A percentile compares a stretch with the other conserved stretches of the same genome.
These are phyloP conservation scores for Gliomastix tumulicola DNA, from an alignment of 2,329 filamentous ascomycete species.

Conservation along the genomic window DNA sequence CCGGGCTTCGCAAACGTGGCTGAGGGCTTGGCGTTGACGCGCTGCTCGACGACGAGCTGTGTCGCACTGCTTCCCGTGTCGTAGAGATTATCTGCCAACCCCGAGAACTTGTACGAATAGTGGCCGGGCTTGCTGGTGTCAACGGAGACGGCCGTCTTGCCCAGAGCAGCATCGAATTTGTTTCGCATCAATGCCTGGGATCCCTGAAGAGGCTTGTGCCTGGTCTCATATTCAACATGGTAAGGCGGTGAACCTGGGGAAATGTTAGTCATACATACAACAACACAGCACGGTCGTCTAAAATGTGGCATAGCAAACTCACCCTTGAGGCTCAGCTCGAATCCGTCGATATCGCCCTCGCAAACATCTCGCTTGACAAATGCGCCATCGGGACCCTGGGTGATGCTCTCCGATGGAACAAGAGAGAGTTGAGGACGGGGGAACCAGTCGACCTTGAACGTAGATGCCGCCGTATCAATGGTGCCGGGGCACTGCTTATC, in stretches of 20 bases:
- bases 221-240: slow-evolving; percentile 73
- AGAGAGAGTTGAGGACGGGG: slow-evolving; percentile 67
- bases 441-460: slow-evolving; percentile 81
- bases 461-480: slow-evolving; percentile 65
- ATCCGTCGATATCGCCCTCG: slow-evolving; percentile 86
- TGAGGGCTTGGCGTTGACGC: slow-evolving; percentile 74
- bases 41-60: slow-evolving; percentile 69
- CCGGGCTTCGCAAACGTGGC: slow-evolving; percentile 80
- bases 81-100: slow-evolving; percentile 82
- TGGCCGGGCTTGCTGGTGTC: slow-evolving; percentile 77
- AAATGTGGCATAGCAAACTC: slow-evolving; percentile 22
- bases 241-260: slow-evolving; percentile 67
- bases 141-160: slow-evolving; percentile 72
- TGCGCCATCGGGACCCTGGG: slow-evolving; percentile 37
- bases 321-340: slow-evolving; percentile 76
- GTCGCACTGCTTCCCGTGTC: slow-evolving; percentile 62
- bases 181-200: slow-evolving; percentile 59
- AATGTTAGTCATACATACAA: slow-evolving; percentile 18
- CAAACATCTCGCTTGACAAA: slow-evolving; percentile 79
- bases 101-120: slow-evolving; percentile 81
- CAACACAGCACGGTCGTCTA: background rate
- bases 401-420: slow-evolving; percentile 56
- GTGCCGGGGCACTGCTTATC: slow-evolving; percentile 79
- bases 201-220: slow-evolving; percentile 62
- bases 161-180: slow-evolving; percentile 69